Conservation (phyloP, 1,284 basidiomycete species). For the Papiliotrema flavescens region DNA sequence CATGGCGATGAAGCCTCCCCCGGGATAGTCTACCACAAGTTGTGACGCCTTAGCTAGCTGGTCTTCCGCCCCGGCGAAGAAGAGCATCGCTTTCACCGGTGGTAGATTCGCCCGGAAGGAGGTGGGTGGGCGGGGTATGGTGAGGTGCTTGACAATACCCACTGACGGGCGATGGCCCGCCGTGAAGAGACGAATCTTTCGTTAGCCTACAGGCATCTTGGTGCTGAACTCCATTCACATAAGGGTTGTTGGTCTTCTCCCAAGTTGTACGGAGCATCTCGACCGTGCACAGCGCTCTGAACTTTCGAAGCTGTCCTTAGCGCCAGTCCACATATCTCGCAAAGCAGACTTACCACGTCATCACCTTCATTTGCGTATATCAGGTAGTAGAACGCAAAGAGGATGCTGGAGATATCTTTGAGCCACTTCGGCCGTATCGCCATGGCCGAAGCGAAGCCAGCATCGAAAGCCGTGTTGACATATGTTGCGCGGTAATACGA, state of each 20-base stretch:
- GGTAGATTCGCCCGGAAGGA: slow-evolving; percentile 65
- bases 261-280: slow-evolving; percentile 93
- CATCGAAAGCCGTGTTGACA: slow-evolving; percentile 90
- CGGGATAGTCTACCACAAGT: slow-evolving; percentile 85
- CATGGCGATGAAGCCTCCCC: slow-evolving; percentile 96
- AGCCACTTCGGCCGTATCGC: slow-evolving; percentile 88
- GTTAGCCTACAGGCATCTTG: not conserved
- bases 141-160: slow-evolving; percentile 67
- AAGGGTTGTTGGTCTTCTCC: slow-evolving; percentile 95
- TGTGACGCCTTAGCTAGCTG: slow-evolving; percentile 69
- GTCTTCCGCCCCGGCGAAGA: slow-evolving; percentile 68
- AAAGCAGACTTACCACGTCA: slow-evolving; percentile 64
- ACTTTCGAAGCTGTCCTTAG: slow-evolving; percentile 69
- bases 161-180: slow-evolving; percentile 58
- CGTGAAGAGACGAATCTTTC: slow-evolving; percentile 67
- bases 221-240: slow-evolving; percentile 56
- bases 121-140: slow-evolving; percentile 72
- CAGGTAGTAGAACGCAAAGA: slow-evolving; percentile 91
- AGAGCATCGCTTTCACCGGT: slow-evolving; percentile 79
- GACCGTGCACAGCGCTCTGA: slow-evolving; percentile 86
- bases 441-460: slow-evolving; percentile 95
- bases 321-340: not conserved
- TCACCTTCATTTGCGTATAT: slow-evolving; percentile 89
- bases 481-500: slow-evolving; percentile 97
- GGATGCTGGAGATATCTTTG: slow-evolving; percentile 74